Percentiles rank a stretch among this genome's conserved stretches.
phyloP scores from a whole-genome alignment of 768 basidiomycete genomes.

The Tephrocybe sp. region DNA sequence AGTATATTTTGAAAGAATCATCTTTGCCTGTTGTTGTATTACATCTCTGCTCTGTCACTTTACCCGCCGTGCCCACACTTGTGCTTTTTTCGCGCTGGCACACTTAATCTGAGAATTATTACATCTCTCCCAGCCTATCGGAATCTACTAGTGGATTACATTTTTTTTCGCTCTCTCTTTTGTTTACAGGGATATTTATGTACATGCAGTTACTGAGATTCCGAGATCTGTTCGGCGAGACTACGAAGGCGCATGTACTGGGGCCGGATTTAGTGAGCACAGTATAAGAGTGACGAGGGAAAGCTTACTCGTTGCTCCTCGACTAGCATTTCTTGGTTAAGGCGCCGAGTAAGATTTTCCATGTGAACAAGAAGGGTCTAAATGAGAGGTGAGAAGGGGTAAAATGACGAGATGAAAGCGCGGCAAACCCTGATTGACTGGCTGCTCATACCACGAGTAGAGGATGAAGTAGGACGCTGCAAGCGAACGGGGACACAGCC shows the following conservation, averaged over 20 bases:
- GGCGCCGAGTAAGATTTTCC: conserved; percentile 52
- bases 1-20: conserved; percentile 14
- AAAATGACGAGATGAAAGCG: conserved; percentile 14
- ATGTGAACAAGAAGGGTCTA: conserved; percentile 74
- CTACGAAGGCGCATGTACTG: conserved; percentile 15
- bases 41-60: conserved; percentile 13
- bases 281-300: background rate
- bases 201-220: background rate
- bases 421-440: conserved; percentile 68
- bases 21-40: conserved; percentile 15
- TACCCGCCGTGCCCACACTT: conserved; percentile 13
- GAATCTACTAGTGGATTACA: conserved; percentile 17
- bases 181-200: background rate
- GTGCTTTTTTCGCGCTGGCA: conserved; percentile 11
- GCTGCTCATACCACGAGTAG: conserved; percentile 53
- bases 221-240: conserved; percentile 8
- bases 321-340: conserved; percentile 47
- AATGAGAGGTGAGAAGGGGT: background rate
- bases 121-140: background rate
- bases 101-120: conserved; percentile 9
- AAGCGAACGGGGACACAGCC: conserved; percentile 46
- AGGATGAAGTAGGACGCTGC: conserved; percentile 49
- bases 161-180: background rate
- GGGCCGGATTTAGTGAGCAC: background rate
- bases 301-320: conserved; percentile 56